Conservation (phyloP, 2,329 filamentous ascomycete genomes). For the Dryadomyces quercus-mongolicae region DNA sequence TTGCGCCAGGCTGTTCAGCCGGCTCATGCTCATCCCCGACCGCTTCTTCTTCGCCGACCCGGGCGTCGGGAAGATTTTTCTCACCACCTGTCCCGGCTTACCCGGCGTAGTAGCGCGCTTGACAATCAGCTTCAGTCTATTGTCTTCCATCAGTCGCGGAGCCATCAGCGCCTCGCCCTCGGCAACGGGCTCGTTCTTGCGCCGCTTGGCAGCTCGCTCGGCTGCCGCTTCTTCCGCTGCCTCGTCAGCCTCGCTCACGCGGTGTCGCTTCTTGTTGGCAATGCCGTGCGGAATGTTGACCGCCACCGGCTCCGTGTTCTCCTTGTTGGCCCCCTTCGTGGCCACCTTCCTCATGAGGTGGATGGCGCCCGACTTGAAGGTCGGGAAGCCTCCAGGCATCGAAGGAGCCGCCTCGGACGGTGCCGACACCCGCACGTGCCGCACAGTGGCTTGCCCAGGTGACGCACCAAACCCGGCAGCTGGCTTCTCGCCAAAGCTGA, state of each 20-base stretch:
- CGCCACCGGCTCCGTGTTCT: conserved; percentile 33
- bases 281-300: conserved; percentile 36
- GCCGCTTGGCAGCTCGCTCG: conserved; percentile 46
- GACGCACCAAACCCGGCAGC: conserved; percentile 42
- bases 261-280: conserved; percentile 52
- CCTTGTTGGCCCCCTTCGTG: conserved; percentile 34
- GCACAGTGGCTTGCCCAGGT: conserved; percentile 47
- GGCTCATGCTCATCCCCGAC: conserved; percentile 40
- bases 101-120: neutral
- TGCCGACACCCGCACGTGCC: conserved; percentile 44
- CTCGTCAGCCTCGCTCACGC: conserved; percentile 45
- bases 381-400: conserved; percentile 28
- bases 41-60: conserved; percentile 43
- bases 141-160: conserved; percentile 26
- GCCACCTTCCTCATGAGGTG: conserved; percentile 7
- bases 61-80: conserved; percentile 18
- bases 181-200: conserved; percentile 33
- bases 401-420: conserved; percentile 11
- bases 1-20: conserved; percentile 48
- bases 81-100: neutral
- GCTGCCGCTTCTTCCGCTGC: conserved; percentile 35
- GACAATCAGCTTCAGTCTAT: conserved; percentile 5
- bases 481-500: conserved; percentile 39
- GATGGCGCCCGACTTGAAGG: neutral
- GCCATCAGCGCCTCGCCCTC: conserved; percentile 42